These are phyloP conservation scores for Chaetomium sp. DNA, from an alignment of 2,329 filamentous ascomycete genomes.

Conservation along the genomic window DNA sequence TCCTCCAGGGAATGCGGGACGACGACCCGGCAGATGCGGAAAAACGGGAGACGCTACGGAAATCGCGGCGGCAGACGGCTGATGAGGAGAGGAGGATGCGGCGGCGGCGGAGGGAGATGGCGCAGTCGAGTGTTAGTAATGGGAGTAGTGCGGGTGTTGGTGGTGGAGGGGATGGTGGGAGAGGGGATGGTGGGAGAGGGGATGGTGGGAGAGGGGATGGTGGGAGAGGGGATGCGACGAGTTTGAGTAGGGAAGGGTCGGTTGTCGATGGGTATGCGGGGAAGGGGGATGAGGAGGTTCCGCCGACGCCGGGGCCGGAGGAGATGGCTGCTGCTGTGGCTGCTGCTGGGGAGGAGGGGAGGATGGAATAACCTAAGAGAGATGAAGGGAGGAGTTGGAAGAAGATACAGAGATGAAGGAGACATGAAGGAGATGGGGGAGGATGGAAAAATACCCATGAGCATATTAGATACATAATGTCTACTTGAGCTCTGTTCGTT, in stretches of 20 bases:
- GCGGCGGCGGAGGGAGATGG: conserved; percentile 59
- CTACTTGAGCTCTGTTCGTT: conserved; percentile 15
- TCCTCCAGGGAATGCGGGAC: conserved; percentile 77
- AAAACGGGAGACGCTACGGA: conserved; percentile 55
- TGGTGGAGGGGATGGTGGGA: conserved; percentile 41
- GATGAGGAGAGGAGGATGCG: conserved; percentile 69
- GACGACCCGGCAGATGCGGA: conserved; percentile 49
- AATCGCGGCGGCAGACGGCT: conserved; percentile 60
- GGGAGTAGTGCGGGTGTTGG: conserved; percentile 27
- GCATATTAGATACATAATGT: conserved; percentile 24
- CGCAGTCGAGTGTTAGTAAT: conserved; percentile 36
- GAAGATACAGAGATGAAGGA: background rate
- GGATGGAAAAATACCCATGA: conserved; percentile 4
- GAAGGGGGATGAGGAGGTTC: conserved; percentile 14
- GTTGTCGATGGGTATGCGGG: conserved; percentile 30
- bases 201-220: conserved; percentile 43
- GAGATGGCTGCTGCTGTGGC: conserved; percentile 19
- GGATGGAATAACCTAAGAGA: background rate
- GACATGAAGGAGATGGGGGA: background rate
- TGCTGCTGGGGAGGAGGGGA: conserved; percentile 9
- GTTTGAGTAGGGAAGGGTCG: conserved; percentile 6
- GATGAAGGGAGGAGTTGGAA: background rate
- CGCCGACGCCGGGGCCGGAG: conserved; percentile 22
- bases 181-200: too few relatives aligned
- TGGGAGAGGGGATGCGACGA: conserved; percentile 6